These are phyloP conservation scores for Polytrichum formosum DNA, from an alignment of 225 moss, liverwort and hornwort species.

Conservation along the genomic window DNA sequence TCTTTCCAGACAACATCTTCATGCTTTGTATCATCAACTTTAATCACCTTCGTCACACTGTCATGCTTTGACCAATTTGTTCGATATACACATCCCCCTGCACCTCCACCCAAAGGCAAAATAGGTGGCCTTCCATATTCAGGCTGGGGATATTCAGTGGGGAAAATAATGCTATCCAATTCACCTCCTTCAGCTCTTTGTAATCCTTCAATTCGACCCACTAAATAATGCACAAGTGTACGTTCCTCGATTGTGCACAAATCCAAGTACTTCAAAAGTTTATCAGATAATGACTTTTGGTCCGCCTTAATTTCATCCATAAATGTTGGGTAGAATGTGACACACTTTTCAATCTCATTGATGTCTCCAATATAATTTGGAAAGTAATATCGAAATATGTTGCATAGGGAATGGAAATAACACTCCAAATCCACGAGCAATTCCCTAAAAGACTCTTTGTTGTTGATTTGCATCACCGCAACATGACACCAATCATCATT, in stretches of 20 bases:
- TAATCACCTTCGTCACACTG: background rate
- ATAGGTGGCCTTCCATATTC: background rate
- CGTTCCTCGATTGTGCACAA: background rate
- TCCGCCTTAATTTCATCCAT: conserved; percentile 4
- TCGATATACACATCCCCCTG: background rate
- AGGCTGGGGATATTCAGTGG: background rate
- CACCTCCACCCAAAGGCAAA: background rate
- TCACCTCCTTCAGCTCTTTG: conserved; percentile 2
- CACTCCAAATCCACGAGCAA: background rate
- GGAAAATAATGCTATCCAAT: background rate
- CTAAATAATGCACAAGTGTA: background rate
- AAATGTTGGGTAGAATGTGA: conserved; percentile 2
- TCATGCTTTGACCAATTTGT: background rate
- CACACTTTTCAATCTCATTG: background rate
- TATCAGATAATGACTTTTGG: background rate
- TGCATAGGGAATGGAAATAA: background rate
- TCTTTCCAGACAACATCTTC: background rate
- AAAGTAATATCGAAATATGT: background rate
- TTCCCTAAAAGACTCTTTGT: conserved; percentile 6
- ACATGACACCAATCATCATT: background rate
- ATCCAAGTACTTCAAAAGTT: background rate
- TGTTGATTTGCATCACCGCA: background rate
- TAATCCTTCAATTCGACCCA: conserved; percentile 1
- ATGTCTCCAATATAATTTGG: background rate
- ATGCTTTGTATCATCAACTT: background rate